phyloP scores from a whole-genome alignment of 208 protist genomes.

The Crithidia acanthocephali region DNA sequence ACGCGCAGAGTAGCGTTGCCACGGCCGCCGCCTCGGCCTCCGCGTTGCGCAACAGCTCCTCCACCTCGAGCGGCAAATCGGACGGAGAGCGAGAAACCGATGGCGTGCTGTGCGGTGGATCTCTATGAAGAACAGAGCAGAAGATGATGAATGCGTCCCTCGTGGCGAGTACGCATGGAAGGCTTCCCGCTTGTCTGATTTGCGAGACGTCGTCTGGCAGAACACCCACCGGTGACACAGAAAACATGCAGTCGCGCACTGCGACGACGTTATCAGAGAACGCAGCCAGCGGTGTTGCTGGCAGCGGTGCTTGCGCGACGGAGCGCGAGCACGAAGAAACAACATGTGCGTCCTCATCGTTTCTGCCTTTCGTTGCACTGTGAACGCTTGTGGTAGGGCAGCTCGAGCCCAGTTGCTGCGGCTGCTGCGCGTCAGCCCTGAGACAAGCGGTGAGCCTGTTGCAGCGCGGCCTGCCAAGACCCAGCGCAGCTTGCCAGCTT shows the following conservation, averaged over 20 bases:
- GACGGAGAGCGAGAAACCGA: too few relatives aligned
- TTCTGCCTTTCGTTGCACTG: background rate
- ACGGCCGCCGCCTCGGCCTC: slow-evolving; percentile 29
- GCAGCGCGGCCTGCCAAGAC: slow-evolving; percentile 6
- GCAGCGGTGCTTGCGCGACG: background rate
- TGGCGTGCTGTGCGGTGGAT: background rate
- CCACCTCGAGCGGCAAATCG: background rate
- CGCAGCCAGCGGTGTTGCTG: background rate
- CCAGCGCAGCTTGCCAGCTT: slow-evolving; percentile 1
- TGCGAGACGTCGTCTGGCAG: slow-evolving; percentile 4
- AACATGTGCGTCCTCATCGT: background rate
- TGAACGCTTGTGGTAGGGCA: background rate
- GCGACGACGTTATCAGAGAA: background rate
- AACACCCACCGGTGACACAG: background rate
- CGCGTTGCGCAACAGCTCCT: slow-evolving; percentile 14
- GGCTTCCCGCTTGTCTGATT: background rate
- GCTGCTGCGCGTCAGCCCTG: background rate
- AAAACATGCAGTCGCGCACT: background rate
- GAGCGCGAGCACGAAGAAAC: background rate
- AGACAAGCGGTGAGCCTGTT: background rate
- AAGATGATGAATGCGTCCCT: slow-evolving; percentile 29
- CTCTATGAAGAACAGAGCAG: slow-evolving; percentile 11
- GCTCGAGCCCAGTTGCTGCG: background rate
- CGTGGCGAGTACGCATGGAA: slow-evolving; percentile 12
- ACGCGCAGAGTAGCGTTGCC: slow-evolving; percentile 41